phyloP scores from a whole-genome alignment of 306 rosid species.

The Pueraria montana region DNA sequence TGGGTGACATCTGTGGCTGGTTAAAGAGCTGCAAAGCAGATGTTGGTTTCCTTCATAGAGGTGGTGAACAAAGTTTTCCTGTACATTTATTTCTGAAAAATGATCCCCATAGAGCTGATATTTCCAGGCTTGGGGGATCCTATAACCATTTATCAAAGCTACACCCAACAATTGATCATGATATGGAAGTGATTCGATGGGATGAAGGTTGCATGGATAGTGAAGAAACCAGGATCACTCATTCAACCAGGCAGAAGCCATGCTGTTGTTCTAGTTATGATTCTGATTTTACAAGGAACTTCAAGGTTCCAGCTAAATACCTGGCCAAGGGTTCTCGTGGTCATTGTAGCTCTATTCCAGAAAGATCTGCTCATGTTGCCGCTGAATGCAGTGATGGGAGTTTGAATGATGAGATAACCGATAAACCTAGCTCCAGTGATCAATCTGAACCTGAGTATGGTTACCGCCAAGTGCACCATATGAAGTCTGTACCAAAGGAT shows the following conservation, averaged over 20 bases:
- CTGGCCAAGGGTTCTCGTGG: conserved; percentile 74
- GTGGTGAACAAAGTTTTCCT: conserved; percentile 90
- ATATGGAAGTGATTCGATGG: conserved; percentile 80
- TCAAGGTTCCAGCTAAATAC: conserved; percentile 71
- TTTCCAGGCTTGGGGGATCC: conserved; percentile 96
- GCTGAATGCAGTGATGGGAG: conserved; percentile 86
- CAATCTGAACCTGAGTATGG: conserved; percentile 85
- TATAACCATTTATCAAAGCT: conserved; percentile 79
- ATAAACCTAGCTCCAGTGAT: conserved; percentile 92
- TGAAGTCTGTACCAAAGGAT: conserved; percentile 76
- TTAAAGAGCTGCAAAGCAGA: conserved; percentile 75
- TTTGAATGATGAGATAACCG: conserved; percentile 83
- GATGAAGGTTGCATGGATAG: conserved; percentile 97
- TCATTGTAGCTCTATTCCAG: conserved; percentile 75
- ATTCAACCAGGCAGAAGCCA: conserved; percentile 83
- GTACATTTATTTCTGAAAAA: conserved; percentile 69
- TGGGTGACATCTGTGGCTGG: conserved; percentile 81
- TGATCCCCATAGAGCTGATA: conserved; percentile 74
- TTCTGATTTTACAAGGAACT: conserved; percentile 72
- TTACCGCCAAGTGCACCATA: conserved; percentile 55
- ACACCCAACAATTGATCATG: conserved; percentile 68
- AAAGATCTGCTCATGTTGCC: conserved; percentile 85
- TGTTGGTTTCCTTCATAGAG: conserved; percentile 96
- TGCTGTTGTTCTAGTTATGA: conserved; percentile 93
- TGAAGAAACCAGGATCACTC: conserved; percentile 82